These are phyloP conservation scores for Lepidium campestre DNA, from an alignment of 441 rosid genomes.

Conservation along the genomic window DNA sequence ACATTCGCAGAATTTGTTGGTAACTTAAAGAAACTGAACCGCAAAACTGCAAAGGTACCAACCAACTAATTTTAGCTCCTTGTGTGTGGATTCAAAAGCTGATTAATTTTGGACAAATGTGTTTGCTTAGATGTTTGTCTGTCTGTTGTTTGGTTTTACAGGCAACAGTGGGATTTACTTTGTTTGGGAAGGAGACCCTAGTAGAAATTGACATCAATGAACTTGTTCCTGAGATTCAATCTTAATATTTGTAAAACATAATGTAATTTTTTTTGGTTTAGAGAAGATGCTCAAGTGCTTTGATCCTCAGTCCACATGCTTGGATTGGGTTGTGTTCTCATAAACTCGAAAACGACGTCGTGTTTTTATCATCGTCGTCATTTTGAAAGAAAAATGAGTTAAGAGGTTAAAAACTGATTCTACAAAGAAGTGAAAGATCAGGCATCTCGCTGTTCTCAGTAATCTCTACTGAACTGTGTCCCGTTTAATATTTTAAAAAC, in stretches of 20 bases:
- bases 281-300: background rate
- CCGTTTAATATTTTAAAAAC: background rate
- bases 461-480: background rate
- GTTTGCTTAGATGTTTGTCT: background rate
- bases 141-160: constrained; percentile 35
- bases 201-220: constrained; percentile 69
- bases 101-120: background rate
- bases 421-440: background rate
- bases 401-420: background rate
- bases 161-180: constrained; percentile 76
- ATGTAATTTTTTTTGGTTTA: constrained; percentile 9
- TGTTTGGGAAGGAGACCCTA: constrained; percentile 80
- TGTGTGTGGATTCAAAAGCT: background rate
- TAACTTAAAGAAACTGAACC: constrained; percentile 61
- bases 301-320: background rate
- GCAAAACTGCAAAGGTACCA: constrained; percentile 63
- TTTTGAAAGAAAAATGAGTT: background rate
- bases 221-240: constrained; percentile 48
- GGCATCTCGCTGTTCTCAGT: background rate
- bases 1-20: constrained; percentile 70
- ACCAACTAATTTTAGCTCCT: background rate
- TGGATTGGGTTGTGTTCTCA: background rate
- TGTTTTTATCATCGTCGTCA: background rate
- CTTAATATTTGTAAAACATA: constrained; percentile 3
- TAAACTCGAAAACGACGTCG: background rate